phyloP scores from a whole-genome alignment of 225 moss, liverwort and hornwort species.

The Sphagnum tenellum region DNA sequence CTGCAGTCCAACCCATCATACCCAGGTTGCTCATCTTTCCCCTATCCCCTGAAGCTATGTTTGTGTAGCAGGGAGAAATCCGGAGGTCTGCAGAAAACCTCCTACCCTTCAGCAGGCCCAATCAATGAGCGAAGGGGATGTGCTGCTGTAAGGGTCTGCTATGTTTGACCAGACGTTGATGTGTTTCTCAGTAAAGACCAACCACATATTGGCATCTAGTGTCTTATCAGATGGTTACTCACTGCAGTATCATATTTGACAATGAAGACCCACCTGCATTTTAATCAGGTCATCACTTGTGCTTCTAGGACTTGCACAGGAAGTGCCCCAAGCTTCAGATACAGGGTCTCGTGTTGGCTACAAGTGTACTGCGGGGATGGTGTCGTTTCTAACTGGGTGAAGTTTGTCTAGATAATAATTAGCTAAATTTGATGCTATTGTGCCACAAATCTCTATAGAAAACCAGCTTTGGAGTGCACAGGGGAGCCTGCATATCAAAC shows the following conservation, averaged over 20 bases:
- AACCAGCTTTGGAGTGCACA: too few species aligned
- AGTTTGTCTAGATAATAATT: too few species aligned
- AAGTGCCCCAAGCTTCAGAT: constrained; percentile 20
- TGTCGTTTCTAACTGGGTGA: too few species aligned
- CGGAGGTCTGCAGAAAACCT: background rate
- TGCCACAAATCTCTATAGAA: too few species aligned
- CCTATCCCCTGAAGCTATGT: background rate
- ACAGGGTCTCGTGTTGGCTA: background rate
- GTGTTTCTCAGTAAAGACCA: background rate
- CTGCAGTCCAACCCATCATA: constrained; percentile 75
- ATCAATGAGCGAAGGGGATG: background rate
- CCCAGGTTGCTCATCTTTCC: constrained; percentile 48
- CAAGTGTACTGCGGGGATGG: too few species aligned
- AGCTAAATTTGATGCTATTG: too few species aligned
- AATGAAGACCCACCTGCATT: background rate
- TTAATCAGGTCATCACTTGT: constrained; percentile 49
- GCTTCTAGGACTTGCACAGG: constrained; percentile 48
- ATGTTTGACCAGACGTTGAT: background rate
- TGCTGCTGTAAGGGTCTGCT: background rate
- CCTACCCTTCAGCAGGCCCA: background rate
- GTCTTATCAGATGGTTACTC: background rate
- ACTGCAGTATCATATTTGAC: background rate
- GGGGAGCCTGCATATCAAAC: too few species aligned
- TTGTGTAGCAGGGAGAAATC: too few species aligned
- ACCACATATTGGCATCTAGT: too few species aligned